Evolutionary conservation across 1,284 basidiomycete species (phyloP).

Genomic region (Vanrija sp.): DNA sequence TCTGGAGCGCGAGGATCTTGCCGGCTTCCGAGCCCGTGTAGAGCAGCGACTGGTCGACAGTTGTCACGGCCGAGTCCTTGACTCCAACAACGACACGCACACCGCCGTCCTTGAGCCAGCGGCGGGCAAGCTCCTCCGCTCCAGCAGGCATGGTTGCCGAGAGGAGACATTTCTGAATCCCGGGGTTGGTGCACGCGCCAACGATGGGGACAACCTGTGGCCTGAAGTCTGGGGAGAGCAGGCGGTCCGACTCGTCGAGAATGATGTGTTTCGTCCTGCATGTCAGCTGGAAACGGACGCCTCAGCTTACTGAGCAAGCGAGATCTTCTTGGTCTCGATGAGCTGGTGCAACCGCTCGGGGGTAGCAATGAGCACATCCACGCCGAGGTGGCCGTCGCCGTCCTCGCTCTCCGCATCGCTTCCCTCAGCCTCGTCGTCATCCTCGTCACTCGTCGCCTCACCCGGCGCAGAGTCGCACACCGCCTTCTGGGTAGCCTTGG

Average conservation of each 20-base stretch:
- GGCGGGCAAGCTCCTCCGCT: slow-evolving; percentile 80
- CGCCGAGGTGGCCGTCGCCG: slow-evolving; percentile 20
- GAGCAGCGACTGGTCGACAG: slow-evolving; percentile 78
- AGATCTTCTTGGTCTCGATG: slow-evolving; percentile 62
- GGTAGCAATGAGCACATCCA: slow-evolving; percentile 48
- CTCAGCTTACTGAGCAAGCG: slow-evolving; percentile 64
- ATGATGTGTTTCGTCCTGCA: slow-evolving; percentile 73
- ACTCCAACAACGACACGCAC: slow-evolving; percentile 89
- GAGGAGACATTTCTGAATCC: slow-evolving; percentile 82
- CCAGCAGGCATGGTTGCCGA: slow-evolving; percentile 89
- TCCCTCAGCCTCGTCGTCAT: slow-evolving; percentile 12
- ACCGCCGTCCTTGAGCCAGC: slow-evolving; percentile 69
- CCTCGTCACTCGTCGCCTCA: slow-evolving; percentile 11
- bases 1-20: slow-evolving; percentile 78
- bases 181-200: slow-evolving; percentile 67
- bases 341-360: slow-evolving; percentile 53
- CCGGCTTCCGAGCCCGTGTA: slow-evolving; percentile 92
- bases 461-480: slow-evolving; percentile 42
- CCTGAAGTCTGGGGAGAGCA: slow-evolving; percentile 84
- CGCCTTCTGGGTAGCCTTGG: slow-evolving; percentile 63
- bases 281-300: background rate
- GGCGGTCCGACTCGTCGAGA: slow-evolving; percentile 85
- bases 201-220: slow-evolving; percentile 85
- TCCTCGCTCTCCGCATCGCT: slow-evolving; percentile 1
- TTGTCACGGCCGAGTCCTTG: slow-evolving; percentile 77